Base-by-base conservation (phyloP, 2,329 filamentous ascomycete genomes). In the Fusarium xyrophilum region DNA sequence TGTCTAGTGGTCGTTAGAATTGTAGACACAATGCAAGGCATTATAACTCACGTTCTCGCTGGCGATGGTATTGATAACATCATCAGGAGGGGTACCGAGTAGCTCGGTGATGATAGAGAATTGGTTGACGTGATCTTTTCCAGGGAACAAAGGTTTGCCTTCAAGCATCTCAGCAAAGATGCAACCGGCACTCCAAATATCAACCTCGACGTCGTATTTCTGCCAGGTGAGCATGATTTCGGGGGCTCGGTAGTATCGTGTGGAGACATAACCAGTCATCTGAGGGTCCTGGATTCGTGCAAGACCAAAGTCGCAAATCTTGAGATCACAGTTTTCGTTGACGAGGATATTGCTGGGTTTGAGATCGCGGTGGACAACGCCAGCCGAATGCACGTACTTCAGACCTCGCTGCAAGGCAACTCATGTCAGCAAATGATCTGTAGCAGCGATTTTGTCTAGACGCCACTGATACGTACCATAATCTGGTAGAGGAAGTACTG, bases 151-250 rank as follows among this genome's bases (percentile, higher is more conserved):
- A 33, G 96, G 96, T 83, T 98, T 98, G 78, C 96, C 96, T 82
- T 97, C 95, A 63, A 99, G 87, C 96, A 99, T 99, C 83, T 99
- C 96, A 42, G 96, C 96, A 75, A 99, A 98, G 78, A 99, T 99
- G 82, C 96, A 99, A 65, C 96, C 96, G 21, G 95, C 95, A 79
- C 96, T 98, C 96, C 96, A 99, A 78, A 99, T 97, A 79, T 99
- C 96, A 61, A 99, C 96, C 83, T 98, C 96, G 48, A 98, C 90
- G 74, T 99, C 96, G 82, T 99, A 99, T 84, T 99, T 99, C 85
- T 99, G 96, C 96, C 96, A 99, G 70, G 96, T 98, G 78, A 99
- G 93, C 96, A 99, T 99, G 78, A 99, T 99, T 82, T 99, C 96
- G 21, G 96, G 96, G 12, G 96, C 96, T 76, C 96, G 90, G 86